Conservation (phyloP, 1,139 yeast species). For the Suhomyces kunorum region DNA sequence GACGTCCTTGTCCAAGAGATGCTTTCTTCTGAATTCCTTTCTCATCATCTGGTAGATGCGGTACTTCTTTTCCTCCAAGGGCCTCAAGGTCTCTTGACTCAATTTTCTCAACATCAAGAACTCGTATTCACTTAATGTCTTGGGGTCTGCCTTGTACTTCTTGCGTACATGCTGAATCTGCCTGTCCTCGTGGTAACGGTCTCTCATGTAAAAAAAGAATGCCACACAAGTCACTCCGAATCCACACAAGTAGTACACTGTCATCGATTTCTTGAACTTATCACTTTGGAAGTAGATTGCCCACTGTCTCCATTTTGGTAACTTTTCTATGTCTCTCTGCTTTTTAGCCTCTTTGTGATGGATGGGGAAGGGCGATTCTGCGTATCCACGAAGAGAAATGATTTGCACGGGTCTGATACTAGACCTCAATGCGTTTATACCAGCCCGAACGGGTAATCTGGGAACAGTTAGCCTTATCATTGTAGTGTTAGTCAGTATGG, state of each 20-base stretch:
- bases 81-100: conserved; percentile 50
- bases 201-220: conserved; percentile 68
- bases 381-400: conserved; percentile 12
- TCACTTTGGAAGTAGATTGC: conserved; percentile 39
- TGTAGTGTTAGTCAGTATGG: no score
- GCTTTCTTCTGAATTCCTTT: conserved; percentile 51
- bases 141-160: conserved; percentile 42
- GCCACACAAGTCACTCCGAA: conserved; percentile 58
- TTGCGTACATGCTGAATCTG: conserved; percentile 52
- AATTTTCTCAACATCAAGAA: conserved; percentile 58
- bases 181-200: conserved; percentile 63
- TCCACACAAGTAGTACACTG: conserved; percentile 55
- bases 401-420: not conserved
- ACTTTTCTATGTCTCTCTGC: conserved; percentile 24
- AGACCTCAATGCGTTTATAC: not conserved
- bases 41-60: conserved; percentile 54
- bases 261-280: conserved; percentile 42
- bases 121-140: conserved; percentile 60
- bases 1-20: conserved; percentile 44
- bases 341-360: conserved; percentile 29
- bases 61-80: conserved; percentile 56
- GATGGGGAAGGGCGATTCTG: conserved; percentile 36
- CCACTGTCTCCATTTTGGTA: conserved; percentile 46
- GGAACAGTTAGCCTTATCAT: conserved; percentile 9
- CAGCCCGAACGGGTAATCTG: not conserved